Evolutionary conservation across 331 rosid genomes (phyloP), one percentile per base, ranked within the genome.

Genomic region (Stylosanthes scabra): DNA sequence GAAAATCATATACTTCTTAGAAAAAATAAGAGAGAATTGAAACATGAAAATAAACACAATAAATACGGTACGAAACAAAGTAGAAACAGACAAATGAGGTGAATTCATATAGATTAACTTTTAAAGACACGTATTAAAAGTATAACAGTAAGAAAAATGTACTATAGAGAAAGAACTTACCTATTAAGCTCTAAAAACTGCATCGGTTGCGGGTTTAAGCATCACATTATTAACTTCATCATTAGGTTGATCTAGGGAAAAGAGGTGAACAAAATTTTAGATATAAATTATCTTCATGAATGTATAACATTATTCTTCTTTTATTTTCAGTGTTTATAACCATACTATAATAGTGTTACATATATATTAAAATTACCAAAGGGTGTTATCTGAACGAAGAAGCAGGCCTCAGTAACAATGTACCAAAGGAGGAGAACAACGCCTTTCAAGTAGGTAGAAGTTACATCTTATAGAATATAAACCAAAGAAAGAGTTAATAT

Each of bases 361-460:
- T n/a, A n/a, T 49, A 50, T 47, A 12, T 50, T 71, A 82, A 74
- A 74, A 91, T 88, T 79, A 90, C 96, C 14, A 1, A 61, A 45
- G 14, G 89, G 82, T 28, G 86, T 20, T 59, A 64, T 78, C 68
- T 78, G 80, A n/a, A 92, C 85, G 3, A 89, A 92, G 78, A 92
- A 92, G 74, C 97, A 89, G 42, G 93, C 86, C 60, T 82, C 91
- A 47, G 88, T 87, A 29, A 84, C 64, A 74, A 91, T 31, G 86
- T 91, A 91, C 76, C 83, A 89, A 2, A 91, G 87, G 8, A 91
- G 68, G 68, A 91, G 97, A 80, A 91, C 67, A 55, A 89, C 37
- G 11, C 97, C 97, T 78, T 91, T 91, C 76, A 91, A 63, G 88
- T 91, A 91, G 84, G 87, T 89, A 63, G 96, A 91, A n/a, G 90